phyloP scores from a whole-genome alignment of 768 basidiomycete species.

The Hortiboletus flavorubellus region DNA sequence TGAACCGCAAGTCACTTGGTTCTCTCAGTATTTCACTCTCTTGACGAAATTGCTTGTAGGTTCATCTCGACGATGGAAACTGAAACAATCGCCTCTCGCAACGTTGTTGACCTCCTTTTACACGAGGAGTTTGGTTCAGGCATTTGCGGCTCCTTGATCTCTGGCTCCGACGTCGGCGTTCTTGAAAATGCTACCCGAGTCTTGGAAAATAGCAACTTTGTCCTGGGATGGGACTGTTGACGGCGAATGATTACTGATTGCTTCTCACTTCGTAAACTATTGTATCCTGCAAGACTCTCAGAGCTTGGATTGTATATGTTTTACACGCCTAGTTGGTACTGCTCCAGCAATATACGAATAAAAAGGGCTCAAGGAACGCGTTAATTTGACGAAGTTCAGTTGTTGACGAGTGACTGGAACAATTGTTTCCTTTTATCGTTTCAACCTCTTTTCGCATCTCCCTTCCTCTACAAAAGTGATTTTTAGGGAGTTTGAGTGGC shows the following conservation, averaged over 20 bases:
- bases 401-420: neutral
- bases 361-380: neutral
- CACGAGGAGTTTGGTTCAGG: slow-evolving; percentile 67
- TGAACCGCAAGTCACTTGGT: slow-evolving; percentile 63
- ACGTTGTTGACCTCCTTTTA: slow-evolving; percentile 76
- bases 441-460: neutral
- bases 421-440: neutral
- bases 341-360: neutral
- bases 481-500: neutral
- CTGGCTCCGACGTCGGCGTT: slow-evolving; percentile 19
- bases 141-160: slow-evolving; percentile 55
- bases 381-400: neutral
- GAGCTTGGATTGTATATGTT: slow-evolving; percentile 1
- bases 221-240: slow-evolving; percentile 79
- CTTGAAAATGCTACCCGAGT: slow-evolving; percentile 10
- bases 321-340: neutral
- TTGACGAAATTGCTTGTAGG: slow-evolving; percentile 32
- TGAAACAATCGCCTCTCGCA: slow-evolving; percentile 78
- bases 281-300: neutral
- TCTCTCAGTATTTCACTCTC: neutral
- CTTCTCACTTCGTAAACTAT: neutral
- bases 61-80: slow-evolving; percentile 95
- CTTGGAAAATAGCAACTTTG: slow-evolving; percentile 40
- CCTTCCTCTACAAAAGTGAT: neutral
- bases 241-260: neutral